Conservation (phyloP, 257 asterid genomes). For the Euphrasia confusa region DNA sequence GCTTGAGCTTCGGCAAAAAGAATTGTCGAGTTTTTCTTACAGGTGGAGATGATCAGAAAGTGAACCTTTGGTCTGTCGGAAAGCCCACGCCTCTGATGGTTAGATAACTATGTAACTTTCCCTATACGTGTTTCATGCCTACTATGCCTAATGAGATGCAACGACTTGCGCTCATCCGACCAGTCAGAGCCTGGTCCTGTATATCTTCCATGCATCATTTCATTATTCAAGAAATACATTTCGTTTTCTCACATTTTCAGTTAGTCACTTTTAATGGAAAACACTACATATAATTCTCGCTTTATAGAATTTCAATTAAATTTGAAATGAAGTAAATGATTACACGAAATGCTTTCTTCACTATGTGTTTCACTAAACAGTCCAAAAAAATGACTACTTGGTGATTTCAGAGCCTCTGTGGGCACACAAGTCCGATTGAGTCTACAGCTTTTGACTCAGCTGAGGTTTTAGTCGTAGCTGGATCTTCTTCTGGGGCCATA, state of each 20-base stretch:
- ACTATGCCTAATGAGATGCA: too few species aligned
- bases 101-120: slow-evolving; percentile 28
- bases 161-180: too few species aligned
- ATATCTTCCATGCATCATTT: too few species aligned
- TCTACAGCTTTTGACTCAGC: slow-evolving; percentile 90
- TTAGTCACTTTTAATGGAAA: too few species aligned
- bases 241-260: too few species aligned
- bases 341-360: slow-evolving; percentile 17
- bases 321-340: neutral
- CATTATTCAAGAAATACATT: too few species aligned
- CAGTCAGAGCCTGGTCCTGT: too few species aligned
- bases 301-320: neutral
- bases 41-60: slow-evolving; percentile 97
- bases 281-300: neutral
- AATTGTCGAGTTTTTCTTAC: slow-evolving; percentile 72
- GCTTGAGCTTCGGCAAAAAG: slow-evolving; percentile 93
- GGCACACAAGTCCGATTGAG: slow-evolving; percentile 92
- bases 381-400: slow-evolving; percentile 13
- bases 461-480: slow-evolving; percentile 85
- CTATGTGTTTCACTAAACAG: too few species aligned
- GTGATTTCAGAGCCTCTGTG: slow-evolving; percentile 71
- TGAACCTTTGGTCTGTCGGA: slow-evolving; percentile 94
- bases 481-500: slow-evolving; percentile 94
- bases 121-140: neutral
- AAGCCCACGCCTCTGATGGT: slow-evolving; percentile 77